phyloP scores from a whole-genome alignment of 2,329 filamentous ascomycete genomes.

The Rutstroemia sp. region DNA sequence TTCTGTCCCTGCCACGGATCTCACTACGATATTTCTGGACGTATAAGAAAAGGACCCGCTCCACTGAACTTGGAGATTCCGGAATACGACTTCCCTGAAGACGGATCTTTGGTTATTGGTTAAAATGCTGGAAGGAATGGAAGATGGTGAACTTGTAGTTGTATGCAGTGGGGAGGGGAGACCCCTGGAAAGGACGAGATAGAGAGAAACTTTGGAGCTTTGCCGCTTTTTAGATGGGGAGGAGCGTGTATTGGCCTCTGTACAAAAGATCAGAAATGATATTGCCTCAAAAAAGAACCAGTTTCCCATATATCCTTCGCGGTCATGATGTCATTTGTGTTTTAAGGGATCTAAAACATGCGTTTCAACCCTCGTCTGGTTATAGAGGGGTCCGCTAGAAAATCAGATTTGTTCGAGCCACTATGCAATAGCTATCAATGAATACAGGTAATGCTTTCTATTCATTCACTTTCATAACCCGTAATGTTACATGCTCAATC shows the following conservation, averaged over 20 bases:
- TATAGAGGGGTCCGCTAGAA: not conserved
- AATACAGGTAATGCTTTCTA: constrained; percentile 6
- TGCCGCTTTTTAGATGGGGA: constrained; percentile 31
- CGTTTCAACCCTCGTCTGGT: too few relatives aligned
- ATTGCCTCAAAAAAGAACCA: constrained; percentile 1
- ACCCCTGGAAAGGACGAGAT: not conserved
- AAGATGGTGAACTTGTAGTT: constrained; percentile 3
- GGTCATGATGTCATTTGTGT: not conserved
- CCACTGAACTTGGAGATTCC: constrained; percentile 97
- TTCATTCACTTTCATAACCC: constrained; percentile 7
- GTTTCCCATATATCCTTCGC: not conserved
- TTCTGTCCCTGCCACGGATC: constrained; percentile 99
- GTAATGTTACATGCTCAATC: constrained; percentile 9
- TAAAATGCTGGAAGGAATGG: constrained; percentile 40
- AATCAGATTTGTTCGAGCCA: too few relatives aligned
- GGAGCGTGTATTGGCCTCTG: constrained; percentile 19
- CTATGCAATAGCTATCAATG: not conserved
- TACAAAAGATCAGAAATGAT: constrained; percentile 12
- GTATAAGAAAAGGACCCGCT: constrained; percentile 94
- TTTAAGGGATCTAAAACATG: not conserved
- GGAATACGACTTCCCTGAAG: constrained; percentile 85
- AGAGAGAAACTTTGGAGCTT: constrained; percentile 30
- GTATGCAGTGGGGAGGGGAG: constrained; percentile 8
- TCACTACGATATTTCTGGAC: constrained; percentile 99
- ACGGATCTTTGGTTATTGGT: constrained; percentile 85